phyloP scores from a whole-genome alignment of 108 stramenopile species.

The Pseudonitzschia multistriata region DNA sequence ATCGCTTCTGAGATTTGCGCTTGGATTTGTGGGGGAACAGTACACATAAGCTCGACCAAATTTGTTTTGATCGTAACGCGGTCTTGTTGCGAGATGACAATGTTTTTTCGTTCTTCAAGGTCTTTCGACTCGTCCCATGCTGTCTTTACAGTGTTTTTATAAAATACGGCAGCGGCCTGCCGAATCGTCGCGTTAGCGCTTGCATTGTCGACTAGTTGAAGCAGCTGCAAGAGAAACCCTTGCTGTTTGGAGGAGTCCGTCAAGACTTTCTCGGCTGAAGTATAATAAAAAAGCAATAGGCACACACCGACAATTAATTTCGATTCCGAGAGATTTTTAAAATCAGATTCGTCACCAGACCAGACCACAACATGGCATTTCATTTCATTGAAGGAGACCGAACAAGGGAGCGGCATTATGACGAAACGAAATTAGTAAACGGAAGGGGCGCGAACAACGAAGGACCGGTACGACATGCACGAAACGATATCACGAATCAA shows the following conservation, averaged over 20 bases:
- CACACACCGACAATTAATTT: too few species aligned
- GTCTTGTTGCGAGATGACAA: constrained; percentile 60
- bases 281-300: background rate
- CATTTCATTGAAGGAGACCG: background rate
- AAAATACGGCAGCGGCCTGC: constrained; percentile 92
- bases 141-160: constrained; percentile 97
- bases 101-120: constrained; percentile 50
- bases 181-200: constrained; percentile 46
- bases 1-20: constrained; percentile 92
- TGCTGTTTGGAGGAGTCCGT: constrained; percentile 38
- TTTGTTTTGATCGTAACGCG: constrained; percentile 87
- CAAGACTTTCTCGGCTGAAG: constrained; percentile 65
- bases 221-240: constrained; percentile 61
- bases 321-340: too few species aligned
- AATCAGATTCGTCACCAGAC: too few species aligned
- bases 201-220: constrained; percentile 57
- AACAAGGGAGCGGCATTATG: too few species aligned
- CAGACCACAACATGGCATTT: too few species aligned
- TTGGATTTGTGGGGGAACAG: constrained; percentile 87
- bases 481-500: too few species aligned
- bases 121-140: constrained; percentile 87
- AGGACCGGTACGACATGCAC: too few species aligned
- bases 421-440: too few species aligned
- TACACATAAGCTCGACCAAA: constrained; percentile 95
- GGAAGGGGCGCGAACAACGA: too few species aligned